Evolutionary conservation across 805 yeast species (phyloP), one percentile per base, ranked within the genome.

Genomic region (Spathaspora arborariae): DNA sequence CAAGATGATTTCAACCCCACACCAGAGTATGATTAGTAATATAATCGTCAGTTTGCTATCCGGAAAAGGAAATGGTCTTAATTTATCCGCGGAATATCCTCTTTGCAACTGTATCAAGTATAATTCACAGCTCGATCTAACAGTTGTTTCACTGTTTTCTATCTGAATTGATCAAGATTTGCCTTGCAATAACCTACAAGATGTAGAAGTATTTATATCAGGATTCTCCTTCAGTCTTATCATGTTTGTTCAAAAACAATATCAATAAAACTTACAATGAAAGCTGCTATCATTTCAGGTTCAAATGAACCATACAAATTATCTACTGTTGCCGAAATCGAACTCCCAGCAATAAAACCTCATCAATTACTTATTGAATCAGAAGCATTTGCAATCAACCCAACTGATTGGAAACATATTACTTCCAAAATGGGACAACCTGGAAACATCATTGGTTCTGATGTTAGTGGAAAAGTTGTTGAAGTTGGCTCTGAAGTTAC

Each of bases 321-420:
- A 20, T 10, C 41, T 10, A 33, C 39, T 24, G 15, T 46, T 10
- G n/a, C 19, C 4, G 30, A 22, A 19, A 48, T 45, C 19, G 21
- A 35, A 15, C 21, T 34, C 13, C 34, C 45, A 9, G 15, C 41
- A 4, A 46, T 46, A 13, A 36, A 36, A 21, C 49, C 44, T 16
- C 59, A 57, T 20, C 68, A 74, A 48, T 55, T 83, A 9, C 62
- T 82, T 13, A 61, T 85, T 45, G 74, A 79, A 58, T 70, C 79
- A 4, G 60, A 62, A 20, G 80, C 86, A 7, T 76, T 63, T 44
- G 88, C 85, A 1, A 72, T 75, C 36, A 85, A 85, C 56, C 90
- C 90, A 38, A 79, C 85, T 4, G 91, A 85, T 57, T 82, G 85
- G 84, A 82, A 82, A 55, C 86, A 82, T 55, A 58, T 75, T 38